Evolutionary conservation across 352 stramenopile species (phyloP), one percentile per base, ranked within the genome.

Genomic region (Phytopythium sindhum): DNA sequence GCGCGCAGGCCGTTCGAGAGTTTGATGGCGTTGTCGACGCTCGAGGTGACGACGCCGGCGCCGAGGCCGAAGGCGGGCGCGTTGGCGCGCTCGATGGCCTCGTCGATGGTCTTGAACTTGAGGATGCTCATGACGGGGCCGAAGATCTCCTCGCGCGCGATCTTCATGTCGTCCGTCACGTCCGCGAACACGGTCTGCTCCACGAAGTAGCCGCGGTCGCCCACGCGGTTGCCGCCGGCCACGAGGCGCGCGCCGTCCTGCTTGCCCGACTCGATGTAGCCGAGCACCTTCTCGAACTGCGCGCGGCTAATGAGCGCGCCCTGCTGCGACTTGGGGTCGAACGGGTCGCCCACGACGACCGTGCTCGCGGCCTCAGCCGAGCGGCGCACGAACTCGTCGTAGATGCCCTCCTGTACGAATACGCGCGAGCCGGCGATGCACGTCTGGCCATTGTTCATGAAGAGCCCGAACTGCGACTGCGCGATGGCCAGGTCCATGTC

Each of bases 111-210:
- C 66, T 89, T 84, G 72, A 96, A 97, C 64, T 91, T 89, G 61
- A 96, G 66, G 39, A 98, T 86, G 14, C 58, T 77, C 72, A 97
- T 87, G 24, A 97, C 84, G 17, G 89, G 89, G 6, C 92, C 91
- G 68, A 98, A 97, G 58, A 98, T 90, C 72, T 98, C 91, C 55
- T 97, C 88, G 28, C 80, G 72, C 2, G 82, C 88, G 54, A 97
- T 97, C 29, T 70, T 91, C 81, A 91, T 95, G 69, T 93, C 74
- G 63, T 85, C 81, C 28, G 44, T 67, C 8, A 89, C 73, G 51
- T 90, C 80, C 6, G 72, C 87, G 26, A 99, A 79, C 37, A 99
- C 82, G 2, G 93, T 98, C 6, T 96, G 93, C 62, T 87, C 67
- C 69, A 96, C 97, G 77, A 97, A 99, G 60, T 87, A 92, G 28